A percentile compares a stretch with the other conserved stretches of the same genome.
These are phyloP conservation scores for Monosporozyma solicola DNA, from an alignment of 805 yeast genomes.

Conservation along the genomic window DNA sequence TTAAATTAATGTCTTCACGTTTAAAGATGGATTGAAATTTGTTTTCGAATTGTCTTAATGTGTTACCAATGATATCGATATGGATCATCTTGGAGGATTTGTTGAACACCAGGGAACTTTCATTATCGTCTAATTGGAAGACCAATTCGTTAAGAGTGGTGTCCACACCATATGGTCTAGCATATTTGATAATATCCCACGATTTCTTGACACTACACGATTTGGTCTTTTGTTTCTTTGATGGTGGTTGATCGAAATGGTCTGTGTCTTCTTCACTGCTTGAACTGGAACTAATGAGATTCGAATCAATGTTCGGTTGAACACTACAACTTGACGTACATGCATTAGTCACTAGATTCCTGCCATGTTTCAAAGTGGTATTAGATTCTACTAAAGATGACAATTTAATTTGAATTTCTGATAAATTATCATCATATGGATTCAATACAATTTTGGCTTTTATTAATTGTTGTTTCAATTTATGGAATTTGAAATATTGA, in stretches of 20 bases:
- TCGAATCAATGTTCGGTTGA: background rate
- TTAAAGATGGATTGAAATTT: conserved; percentile 1
- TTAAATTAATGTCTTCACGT: conserved; percentile 6
- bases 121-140: conserved; percentile 31
- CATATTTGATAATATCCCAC: conserved; percentile 26
- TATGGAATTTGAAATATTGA: conserved; percentile 62
- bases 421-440: conserved; percentile 16
- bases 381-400: conserved; percentile 26
- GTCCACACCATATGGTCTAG: conserved; percentile 38
- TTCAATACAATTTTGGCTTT: conserved; percentile 3
- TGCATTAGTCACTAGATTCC: conserved; percentile 26
- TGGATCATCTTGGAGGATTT: conserved; percentile 20
- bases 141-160: conserved; percentile 29
- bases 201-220: background rate
- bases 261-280: conserved; percentile 1
- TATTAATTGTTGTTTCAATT: conserved; percentile 51
- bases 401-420: conserved; percentile 49
- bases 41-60: conserved; percentile 1
- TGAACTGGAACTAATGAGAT: no score
- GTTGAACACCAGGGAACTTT: conserved; percentile 25
- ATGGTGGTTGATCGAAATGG: background rate
- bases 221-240: background rate
- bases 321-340: background rate
- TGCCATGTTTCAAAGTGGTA: background rate
- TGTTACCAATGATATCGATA: conserved; percentile 10